A percentile compares a stretch with the other conserved stretches of the same genome.
phyloP scores from a whole-genome alignment of 1,139 yeast genomes.

The Magnusiomyces fungicola region DNA sequence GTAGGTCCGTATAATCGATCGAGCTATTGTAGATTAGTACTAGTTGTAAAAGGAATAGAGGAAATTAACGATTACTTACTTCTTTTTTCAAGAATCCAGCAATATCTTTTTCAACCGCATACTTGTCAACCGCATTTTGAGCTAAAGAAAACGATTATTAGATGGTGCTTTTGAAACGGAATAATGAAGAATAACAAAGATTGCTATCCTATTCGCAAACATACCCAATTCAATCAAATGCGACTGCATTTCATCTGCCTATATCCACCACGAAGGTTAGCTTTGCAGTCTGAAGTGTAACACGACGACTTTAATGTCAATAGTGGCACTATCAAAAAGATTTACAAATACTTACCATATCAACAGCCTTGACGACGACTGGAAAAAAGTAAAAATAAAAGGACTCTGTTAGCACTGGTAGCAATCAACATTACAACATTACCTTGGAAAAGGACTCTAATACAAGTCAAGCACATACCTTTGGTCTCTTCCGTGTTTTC shows the following conservation, averaged over 20 bases:
- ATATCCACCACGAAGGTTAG: neutral
- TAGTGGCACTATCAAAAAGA: neutral
- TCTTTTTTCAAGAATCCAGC: slow-evolving; percentile 79
- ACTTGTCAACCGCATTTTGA: slow-evolving; percentile 52
- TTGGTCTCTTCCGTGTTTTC: neutral
- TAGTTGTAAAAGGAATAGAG: neutral
- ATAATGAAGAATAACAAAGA: neutral
- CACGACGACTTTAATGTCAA: neutral
- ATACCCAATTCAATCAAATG: slow-evolving; percentile 29
- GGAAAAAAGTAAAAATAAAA: neutral
- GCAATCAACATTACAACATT: neutral
- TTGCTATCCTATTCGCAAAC: slow-evolving; percentile 8
- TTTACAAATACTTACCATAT: slow-evolving; percentile 19
- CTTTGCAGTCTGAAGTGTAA: neutral
- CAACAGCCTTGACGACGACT: slow-evolving; percentile 24
- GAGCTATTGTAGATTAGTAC: slow-evolving; percentile 24
- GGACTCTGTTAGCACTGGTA: neutral
- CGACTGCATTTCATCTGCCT: slow-evolving; percentile 31
- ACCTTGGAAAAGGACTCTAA: neutral
- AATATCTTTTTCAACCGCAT: slow-evolving; percentile 55
- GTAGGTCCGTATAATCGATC: slow-evolving; percentile 66
- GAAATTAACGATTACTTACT: slow-evolving; percentile 31
- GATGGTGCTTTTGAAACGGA: neutral
- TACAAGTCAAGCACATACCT: neutral
- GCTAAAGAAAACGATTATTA: slow-evolving; percentile 40